Base-by-base conservation (phyloP, 768 basidiomycete species). In the Suillus ampliporus region DNA sequence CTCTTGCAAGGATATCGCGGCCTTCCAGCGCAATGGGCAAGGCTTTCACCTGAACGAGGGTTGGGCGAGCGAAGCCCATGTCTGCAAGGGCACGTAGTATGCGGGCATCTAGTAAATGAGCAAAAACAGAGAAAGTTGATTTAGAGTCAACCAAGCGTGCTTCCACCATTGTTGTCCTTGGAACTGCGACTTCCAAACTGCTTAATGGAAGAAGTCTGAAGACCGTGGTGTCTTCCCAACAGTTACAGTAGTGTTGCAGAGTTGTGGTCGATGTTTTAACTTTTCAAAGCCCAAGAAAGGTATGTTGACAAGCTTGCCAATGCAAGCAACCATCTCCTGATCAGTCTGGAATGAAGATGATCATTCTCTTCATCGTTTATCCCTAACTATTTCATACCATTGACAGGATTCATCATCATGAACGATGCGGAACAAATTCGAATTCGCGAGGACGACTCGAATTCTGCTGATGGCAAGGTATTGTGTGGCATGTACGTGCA, bases 21-120 rank as follows among this genome's bases (percentile, higher is more conserved):
- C 90, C 88, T 75, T 95, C 91, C 38, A 99, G 84, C 1, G 96
- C 94, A 19, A 97, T 83, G 1, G 97, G 96, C 53, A 99, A 96
- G 4, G 94, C 91, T 73, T 93, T 94, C 10, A 85, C 84, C 74
- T 99, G 97, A 19, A 99, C 91, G 35, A 93, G 84, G 0, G 97
- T 99, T 8, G 97, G 97, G 43, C 89, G 85, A 19, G 94, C 87
- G 76, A 98, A 98, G 47, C 91, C 89, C 71, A 90, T 84, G 69
- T 97, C 92, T 4, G 96, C 94, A 26, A 99, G 87, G 5, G 97
- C 90, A 14, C 93, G 88, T 2, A 99, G 85, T 44, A 99, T 78
- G 3, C 96, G 88, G 13, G 86, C 80, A 77, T 98, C 97, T 46
- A 99, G 84, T 56, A 95, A 76, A 74, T 93, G 83, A 2, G 91